phyloP scores from a whole-genome alignment of 345 rosid species.

The Brassica incana region DNA sequence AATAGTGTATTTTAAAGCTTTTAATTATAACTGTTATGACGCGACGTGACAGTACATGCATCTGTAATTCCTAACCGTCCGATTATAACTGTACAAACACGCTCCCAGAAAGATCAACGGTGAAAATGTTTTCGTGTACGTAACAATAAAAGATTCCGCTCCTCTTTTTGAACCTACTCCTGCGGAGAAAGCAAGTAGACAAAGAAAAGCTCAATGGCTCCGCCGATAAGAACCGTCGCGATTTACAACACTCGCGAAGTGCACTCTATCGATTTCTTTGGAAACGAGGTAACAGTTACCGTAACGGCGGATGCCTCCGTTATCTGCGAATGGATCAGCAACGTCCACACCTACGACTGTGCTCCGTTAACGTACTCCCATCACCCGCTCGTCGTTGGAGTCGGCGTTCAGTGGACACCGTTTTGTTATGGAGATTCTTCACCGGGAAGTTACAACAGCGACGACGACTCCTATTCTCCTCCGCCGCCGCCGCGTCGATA shows the following conservation, averaged over 20 bases:
- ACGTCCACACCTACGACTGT: background rate
- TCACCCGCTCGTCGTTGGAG: constrained; percentile 37
- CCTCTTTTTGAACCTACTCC: background rate
- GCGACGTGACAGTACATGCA: no score
- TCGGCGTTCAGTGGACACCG: constrained; percentile 41
- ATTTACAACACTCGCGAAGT: background rate
- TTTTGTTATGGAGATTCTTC: background rate
- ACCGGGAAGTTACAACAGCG: background rate
- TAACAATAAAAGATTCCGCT: background rate
- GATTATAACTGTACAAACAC: background rate
- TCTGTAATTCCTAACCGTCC: no score
- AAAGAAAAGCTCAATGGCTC: constrained; percentile 15
- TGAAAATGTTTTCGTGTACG: no score
- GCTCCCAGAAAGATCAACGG: background rate
- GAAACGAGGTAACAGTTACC: constrained; percentile 22
- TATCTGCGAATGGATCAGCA: constrained; percentile 31
- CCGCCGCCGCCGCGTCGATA: background rate
- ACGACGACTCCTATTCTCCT: background rate
- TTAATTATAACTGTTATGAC: no score
- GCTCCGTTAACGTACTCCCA: background rate
- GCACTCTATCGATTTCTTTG: constrained; percentile 32
- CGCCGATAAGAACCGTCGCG: constrained; percentile 5
- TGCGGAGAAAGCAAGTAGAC: background rate
- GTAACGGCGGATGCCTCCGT: constrained; percentile 33
- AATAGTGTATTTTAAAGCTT: no score